phyloP scores from a whole-genome alignment of 2,329 filamentous ascomycete genomes.

The Trichoderma endophyticum region DNA sequence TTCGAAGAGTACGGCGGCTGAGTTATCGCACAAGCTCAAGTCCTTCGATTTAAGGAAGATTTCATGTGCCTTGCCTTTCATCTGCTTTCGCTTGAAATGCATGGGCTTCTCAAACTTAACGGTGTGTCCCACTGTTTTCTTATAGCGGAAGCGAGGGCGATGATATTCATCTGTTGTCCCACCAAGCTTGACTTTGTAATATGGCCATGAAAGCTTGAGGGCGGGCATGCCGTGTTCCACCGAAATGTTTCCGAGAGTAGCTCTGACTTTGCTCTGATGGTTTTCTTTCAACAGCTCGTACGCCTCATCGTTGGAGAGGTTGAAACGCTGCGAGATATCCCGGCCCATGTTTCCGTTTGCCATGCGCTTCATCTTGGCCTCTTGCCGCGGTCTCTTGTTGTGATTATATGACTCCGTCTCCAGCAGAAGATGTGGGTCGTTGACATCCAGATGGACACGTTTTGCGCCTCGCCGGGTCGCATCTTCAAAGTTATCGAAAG shows the following conservation, averaged over 20 bases:
- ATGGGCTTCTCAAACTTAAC: slow-evolving; percentile 71
- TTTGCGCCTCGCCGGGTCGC: slow-evolving; percentile 71
- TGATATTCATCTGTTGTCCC: slow-evolving; percentile 79
- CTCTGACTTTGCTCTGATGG: slow-evolving; percentile 91
- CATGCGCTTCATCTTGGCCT: slow-evolving; percentile 62
- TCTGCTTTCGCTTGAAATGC: slow-evolving; percentile 74
- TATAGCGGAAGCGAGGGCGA: slow-evolving; percentile 72
- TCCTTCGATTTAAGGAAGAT: slow-evolving; percentile 79
- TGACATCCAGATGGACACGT: slow-evolving; percentile 78
- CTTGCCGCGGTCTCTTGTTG: slow-evolving; percentile 55
- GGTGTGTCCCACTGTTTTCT: slow-evolving; percentile 61
- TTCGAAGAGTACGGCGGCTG: slow-evolving; percentile 81
- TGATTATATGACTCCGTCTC: slow-evolving; percentile 68
- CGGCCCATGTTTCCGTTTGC: slow-evolving; percentile 67
- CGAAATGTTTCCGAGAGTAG: slow-evolving; percentile 84
- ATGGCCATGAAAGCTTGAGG: slow-evolving; percentile 87
- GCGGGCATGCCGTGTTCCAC: slow-evolving; percentile 94
- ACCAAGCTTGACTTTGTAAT: slow-evolving; percentile 83
- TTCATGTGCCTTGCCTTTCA: slow-evolving; percentile 75
- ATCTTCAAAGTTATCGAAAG: slow-evolving; percentile 76
- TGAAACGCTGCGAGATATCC: slow-evolving; percentile 78
- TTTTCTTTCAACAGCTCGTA: slow-evolving; percentile 97
- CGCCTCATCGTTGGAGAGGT: slow-evolving; percentile 92
- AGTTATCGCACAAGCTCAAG: slow-evolving; percentile 84
- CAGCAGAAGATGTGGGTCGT: slow-evolving; percentile 81